Percentiles rank a stretch among this genome's conserved stretches.
Conservation (phyloP, 345 rosid genomes). For the Salix dunnii region DNA sequence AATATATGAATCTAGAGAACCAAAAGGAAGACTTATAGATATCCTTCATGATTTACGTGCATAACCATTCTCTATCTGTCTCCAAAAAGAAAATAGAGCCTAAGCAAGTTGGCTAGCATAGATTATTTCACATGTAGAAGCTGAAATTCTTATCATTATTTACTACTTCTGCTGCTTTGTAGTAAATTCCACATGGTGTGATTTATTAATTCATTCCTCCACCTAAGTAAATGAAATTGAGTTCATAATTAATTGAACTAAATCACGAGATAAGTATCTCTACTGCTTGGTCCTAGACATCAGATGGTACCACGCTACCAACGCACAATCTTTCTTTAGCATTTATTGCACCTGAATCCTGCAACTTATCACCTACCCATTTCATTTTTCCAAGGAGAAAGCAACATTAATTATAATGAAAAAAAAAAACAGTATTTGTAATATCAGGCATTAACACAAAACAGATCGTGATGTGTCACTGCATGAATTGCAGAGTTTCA, state of each 20-base stretch:
- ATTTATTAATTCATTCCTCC: background rate
- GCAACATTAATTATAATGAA: background rate
- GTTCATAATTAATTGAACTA: background rate
- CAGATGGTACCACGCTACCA: background rate
- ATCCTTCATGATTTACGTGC: background rate
- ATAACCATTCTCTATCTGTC: background rate
- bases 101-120: background rate
- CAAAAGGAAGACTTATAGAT: background rate
- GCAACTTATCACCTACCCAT: background rate
- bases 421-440: too few species aligned
- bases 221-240: background rate
- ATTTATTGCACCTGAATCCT: background rate
- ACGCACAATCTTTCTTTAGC: background rate
- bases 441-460: background rate
- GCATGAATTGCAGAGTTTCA: background rate
- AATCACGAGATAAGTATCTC: too few species aligned
- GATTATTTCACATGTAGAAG: background rate
- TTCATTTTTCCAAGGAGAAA: background rate
- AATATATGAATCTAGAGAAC: background rate
- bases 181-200: background rate
- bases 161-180: background rate
- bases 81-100: background rate
- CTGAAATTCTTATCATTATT: background rate
- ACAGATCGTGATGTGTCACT: background rate
- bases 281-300: too few species aligned